Evolutionary conservation across 2,329 filamentous ascomycete genomes (phyloP).

Genomic region (Pseudocercospora crystallina): DNA sequence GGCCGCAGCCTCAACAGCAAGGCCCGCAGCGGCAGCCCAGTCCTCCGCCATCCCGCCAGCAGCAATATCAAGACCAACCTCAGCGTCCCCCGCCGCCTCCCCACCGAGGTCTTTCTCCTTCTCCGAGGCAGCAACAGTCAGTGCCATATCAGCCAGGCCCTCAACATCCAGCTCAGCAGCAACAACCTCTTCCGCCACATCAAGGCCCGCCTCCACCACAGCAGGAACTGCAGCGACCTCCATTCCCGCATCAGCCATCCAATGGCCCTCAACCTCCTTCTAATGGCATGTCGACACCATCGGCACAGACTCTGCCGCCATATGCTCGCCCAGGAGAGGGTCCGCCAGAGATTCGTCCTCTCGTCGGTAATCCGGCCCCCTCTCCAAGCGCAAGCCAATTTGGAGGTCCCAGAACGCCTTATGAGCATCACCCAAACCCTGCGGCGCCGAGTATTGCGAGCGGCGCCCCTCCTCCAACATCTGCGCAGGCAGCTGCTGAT

Average conservation of each 20-base stretch:
- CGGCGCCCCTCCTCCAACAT: slow-evolving; percentile 66
- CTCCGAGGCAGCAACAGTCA: slow-evolving; percentile 58
- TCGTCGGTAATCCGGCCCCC: slow-evolving; percentile 76
- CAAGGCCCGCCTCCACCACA: slow-evolving; percentile 33
- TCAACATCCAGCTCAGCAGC: slow-evolving; percentile 48
- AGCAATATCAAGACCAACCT: slow-evolving; percentile 37
- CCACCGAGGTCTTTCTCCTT: slow-evolving; percentile 56
- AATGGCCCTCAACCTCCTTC: slow-evolving; percentile 25
- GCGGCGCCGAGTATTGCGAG: slow-evolving; percentile 61
- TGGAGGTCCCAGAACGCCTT: slow-evolving; percentile 67
- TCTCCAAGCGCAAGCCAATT: slow-evolving; percentile 82
- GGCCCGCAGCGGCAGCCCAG: slow-evolving; percentile 39
- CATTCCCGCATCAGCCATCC: slow-evolving; percentile 26
- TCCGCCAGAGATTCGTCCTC: slow-evolving; percentile 79
- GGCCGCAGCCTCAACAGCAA: slow-evolving; percentile 12
- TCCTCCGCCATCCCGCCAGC: slow-evolving; percentile 58
- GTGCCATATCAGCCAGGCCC: slow-evolving; percentile 51
- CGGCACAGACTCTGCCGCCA: slow-evolving; percentile 59
- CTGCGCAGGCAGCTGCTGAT: slow-evolving; percentile 61
- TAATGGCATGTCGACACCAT: slow-evolving; percentile 45
- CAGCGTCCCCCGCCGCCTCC: slow-evolving; percentile 47
- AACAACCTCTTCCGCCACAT: slow-evolving; percentile 50
- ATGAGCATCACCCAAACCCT: slow-evolving; percentile 70
- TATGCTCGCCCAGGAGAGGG: slow-evolving; percentile 62
- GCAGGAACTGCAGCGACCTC: slow-evolving; percentile 25